These are phyloP conservation scores for Aspergillus ibericus DNA, from an alignment of 2,329 filamentous ascomycete genomes.

Conservation along the genomic window DNA sequence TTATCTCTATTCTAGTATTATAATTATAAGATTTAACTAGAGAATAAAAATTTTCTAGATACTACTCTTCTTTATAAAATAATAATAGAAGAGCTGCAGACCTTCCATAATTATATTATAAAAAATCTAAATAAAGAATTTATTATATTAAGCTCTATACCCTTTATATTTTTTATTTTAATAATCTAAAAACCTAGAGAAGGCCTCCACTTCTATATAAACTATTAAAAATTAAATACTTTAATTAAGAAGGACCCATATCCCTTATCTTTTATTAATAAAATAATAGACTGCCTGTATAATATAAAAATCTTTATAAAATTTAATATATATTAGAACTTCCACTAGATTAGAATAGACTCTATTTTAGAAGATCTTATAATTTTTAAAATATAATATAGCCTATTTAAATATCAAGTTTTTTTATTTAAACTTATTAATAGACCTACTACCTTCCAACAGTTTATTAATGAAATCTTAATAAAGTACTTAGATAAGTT, in stretches of 20 bases:
- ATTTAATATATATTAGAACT: background rate
- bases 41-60: background rate
- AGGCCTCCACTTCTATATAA: background rate
- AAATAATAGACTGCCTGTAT: background rate
- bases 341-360: background rate
- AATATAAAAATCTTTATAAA: background rate
- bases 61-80: background rate
- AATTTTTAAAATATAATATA: background rate
- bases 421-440: background rate
- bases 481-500: background rate
- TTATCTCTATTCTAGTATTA: background rate
- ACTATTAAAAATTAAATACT: background rate
- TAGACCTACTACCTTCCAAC: background rate
- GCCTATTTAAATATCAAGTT: background rate
- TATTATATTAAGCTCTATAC: background rate
- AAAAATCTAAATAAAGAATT: background rate
- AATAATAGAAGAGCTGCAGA: background rate
- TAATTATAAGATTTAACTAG: background rate
- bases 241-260: background rate
- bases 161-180: background rate
- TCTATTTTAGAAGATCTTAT: background rate
- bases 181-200: background rate
- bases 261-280: background rate
- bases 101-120: background rate
- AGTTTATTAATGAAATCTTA: background rate